Evolutionary conservation across 257 asterid species (phyloP).

Genomic region (Nicotiana undulata): DNA sequence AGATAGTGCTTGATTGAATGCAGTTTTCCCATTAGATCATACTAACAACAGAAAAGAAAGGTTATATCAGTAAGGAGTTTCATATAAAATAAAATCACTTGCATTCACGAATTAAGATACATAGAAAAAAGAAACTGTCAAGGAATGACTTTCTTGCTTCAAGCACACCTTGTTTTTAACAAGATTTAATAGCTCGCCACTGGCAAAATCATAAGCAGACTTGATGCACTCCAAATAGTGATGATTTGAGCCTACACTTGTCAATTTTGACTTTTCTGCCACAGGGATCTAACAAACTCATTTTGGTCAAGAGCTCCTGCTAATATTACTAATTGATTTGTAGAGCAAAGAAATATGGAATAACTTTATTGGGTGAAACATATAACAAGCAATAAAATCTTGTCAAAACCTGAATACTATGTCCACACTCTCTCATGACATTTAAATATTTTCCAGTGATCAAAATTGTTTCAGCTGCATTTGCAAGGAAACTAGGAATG

Average conservation of each 20-base stretch:
- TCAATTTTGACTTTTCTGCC: constrained; percentile 75
- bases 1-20: constrained; percentile 97
- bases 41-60: constrained; percentile 44
- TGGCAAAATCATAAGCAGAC: constrained; percentile 92
- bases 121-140: not conserved
- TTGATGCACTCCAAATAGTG: constrained; percentile 91
- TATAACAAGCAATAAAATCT: constrained; percentile 7
- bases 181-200: constrained; percentile 90
- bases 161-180: constrained; percentile 77
- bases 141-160: not conserved
- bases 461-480: constrained; percentile 93
- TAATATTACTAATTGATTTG: constrained; percentile 14
- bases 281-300: constrained; percentile 64
- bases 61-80: constrained; percentile 13
- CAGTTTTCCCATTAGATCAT: constrained; percentile 92
- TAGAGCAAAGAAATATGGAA: not conserved
- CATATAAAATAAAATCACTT: constrained; percentile 6
- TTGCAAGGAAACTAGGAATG: constrained; percentile 86
- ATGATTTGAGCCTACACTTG: constrained; percentile 79
- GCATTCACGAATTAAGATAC: not conserved
- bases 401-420: constrained; percentile 64
- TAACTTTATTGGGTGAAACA: not conserved
- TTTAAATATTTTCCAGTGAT: constrained; percentile 93
- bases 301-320: constrained; percentile 28
- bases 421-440: constrained; percentile 99